These are phyloP conservation scores for Aquanectria penicillioides DNA, from an alignment of 2,329 filamentous ascomycete genomes.

Conservation along the genomic window DNA sequence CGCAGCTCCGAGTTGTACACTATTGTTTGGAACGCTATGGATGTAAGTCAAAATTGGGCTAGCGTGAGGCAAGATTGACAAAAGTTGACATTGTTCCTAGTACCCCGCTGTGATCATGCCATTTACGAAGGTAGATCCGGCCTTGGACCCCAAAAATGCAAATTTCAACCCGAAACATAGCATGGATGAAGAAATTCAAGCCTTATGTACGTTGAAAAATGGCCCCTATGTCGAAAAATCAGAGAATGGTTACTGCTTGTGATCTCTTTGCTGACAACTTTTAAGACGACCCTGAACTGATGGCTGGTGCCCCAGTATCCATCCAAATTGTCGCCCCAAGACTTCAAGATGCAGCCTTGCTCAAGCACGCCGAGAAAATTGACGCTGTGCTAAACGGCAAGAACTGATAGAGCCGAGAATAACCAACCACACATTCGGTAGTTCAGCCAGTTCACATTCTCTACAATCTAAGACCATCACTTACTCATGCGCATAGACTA, in stretches of 20 bases:
- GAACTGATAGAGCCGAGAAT: background rate
- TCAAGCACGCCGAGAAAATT: background rate
- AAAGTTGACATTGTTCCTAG: background rate
- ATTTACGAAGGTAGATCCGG: background rate
- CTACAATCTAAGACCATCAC: too few relatives aligned
- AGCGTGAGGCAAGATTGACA: too few relatives aligned
- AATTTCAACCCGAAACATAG: background rate
- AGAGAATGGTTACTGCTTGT: background rate
- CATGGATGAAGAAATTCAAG: background rate
- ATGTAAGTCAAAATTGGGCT: background rate
- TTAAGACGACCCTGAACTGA: background rate
- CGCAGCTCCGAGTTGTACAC: background rate
- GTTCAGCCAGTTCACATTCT: too few relatives aligned
- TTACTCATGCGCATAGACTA: too few relatives aligned
- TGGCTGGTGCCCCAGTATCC: background rate
- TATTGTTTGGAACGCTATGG: background rate
- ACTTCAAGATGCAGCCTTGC: background rate
- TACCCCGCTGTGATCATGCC: background rate
- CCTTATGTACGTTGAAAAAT: background rate
- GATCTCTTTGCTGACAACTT: background rate
- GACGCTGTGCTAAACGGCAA: background rate
- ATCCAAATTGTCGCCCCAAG: background rate
- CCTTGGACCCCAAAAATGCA: background rate
- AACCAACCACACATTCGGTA: background rate
- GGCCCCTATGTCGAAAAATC: background rate